A percentile compares a stretch with the other conserved stretches of the same genome.
Evolutionary conservation across 495 filamentous ascomycete genomes (phyloP).

Genomic region (Aspergillus cavernicola): DNA sequence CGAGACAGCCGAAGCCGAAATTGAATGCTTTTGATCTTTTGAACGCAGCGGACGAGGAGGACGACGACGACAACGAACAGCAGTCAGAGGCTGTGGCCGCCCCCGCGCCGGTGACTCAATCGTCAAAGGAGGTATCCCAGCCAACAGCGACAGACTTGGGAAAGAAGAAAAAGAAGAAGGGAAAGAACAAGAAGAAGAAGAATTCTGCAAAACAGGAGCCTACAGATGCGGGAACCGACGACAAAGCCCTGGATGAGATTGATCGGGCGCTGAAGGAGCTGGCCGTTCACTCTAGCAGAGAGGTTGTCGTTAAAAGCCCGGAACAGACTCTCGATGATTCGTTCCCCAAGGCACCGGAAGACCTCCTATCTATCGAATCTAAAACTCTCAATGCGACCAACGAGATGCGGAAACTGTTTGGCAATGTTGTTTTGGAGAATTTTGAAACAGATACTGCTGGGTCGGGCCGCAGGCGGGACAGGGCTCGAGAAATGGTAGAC

Average conservation of each 20-base stretch:
- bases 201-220: slow-evolving; percentile 19
- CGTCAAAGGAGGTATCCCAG: slow-evolving; percentile 27
- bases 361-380: slow-evolving; percentile 72
- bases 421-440: slow-evolving; percentile 68
- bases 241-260: slow-evolving; percentile 69
- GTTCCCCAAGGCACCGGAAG: slow-evolving; percentile 39
- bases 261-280: slow-evolving; percentile 73
- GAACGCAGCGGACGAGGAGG: slow-evolving; percentile 58
- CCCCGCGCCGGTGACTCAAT: slow-evolving; percentile 21
- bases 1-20: slow-evolving; percentile 33
- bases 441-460: slow-evolving; percentile 54
- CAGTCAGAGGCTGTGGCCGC: slow-evolving; percentile 29
- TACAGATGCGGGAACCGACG: slow-evolving; percentile 17
- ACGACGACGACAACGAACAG: slow-evolving; percentile 50
- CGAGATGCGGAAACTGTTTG: slow-evolving; percentile 93
- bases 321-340: slow-evolving; percentile 39
- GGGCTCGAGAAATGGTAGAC: slow-evolving; percentile 56
- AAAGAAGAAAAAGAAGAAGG: slow-evolving; percentile 45
- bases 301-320: slow-evolving; percentile 18
- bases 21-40: slow-evolving; percentile 50
- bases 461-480: slow-evolving; percentile 47
- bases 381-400: slow-evolving; percentile 80
- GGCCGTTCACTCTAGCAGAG: slow-evolving; percentile 25
- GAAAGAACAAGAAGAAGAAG: slow-evolving; percentile 47
- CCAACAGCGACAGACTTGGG: slow-evolving; percentile 18